Evolutionary conservation across 1,284 basidiomycete species (phyloP).

Genomic region (Lentinula novae-zelandiae): DNA sequence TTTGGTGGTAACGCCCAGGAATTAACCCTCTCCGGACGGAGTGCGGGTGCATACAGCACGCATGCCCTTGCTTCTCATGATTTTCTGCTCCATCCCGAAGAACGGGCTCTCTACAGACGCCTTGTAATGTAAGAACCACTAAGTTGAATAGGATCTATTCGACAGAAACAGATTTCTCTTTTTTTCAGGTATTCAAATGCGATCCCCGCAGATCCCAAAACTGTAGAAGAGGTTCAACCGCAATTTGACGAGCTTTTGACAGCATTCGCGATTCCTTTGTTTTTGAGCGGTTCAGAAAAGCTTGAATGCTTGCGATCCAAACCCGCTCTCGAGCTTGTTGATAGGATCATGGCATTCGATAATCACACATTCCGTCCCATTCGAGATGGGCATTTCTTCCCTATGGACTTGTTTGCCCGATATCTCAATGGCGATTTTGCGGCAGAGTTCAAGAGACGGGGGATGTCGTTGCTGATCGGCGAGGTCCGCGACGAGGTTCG

Average conservation of each 20-base stretch:
- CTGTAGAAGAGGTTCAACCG: constrained; percentile 14
- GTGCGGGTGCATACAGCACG: constrained; percentile 14
- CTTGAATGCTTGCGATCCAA: constrained; percentile 13
- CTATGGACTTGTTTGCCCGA: constrained; percentile 13
- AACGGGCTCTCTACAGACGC: constrained; percentile 9
- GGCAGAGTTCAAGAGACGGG: constrained; percentile 12
- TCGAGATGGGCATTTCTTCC: constrained; percentile 14
- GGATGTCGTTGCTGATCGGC: constrained; percentile 12
- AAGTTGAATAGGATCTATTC: neutral
- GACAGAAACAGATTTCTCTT: neutral
- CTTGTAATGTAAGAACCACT: constrained; percentile 13
- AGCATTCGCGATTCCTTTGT: constrained; percentile 10
- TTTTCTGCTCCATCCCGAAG: constrained; percentile 8
- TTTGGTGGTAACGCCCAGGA: constrained; percentile 15
- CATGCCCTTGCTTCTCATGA: constrained; percentile 15
- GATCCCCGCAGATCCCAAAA: constrained; percentile 16
- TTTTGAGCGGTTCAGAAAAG: constrained; percentile 12
- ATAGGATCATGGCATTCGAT: constrained; percentile 13
- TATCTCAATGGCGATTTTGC: constrained; percentile 14
- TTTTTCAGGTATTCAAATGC: constrained; percentile 15
- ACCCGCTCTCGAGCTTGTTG: constrained; percentile 10
- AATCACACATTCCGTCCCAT: constrained; percentile 15
- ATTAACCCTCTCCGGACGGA: constrained; percentile 13
- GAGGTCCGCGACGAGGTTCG: constrained; percentile 15
- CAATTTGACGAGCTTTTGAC: constrained; percentile 15